Conservation (phyloP, 106 monocot species). For the Posidonia australis region DNA sequence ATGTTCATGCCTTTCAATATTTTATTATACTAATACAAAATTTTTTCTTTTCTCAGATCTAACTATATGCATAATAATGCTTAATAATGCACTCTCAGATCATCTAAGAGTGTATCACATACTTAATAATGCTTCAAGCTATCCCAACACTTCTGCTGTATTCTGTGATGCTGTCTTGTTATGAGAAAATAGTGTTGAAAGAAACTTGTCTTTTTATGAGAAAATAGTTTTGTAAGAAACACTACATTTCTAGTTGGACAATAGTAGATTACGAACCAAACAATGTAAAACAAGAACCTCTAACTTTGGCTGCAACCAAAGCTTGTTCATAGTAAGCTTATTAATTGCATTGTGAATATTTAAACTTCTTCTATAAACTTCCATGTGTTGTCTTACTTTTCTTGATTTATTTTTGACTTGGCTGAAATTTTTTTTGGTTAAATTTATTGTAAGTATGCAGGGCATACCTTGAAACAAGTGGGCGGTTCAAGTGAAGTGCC, state of each 20-base stretch:
- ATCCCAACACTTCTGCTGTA: no score
- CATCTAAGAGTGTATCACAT: neutral
- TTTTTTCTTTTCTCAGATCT: neutral
- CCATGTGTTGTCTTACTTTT: neutral
- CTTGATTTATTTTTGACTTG: neutral
- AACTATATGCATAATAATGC: no score
- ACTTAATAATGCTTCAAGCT: neutral
- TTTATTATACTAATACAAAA: neutral
- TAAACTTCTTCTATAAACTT: neutral
- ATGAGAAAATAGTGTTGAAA: no score
- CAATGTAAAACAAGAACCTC: no score
- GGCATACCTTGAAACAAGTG: constrained; percentile 25
- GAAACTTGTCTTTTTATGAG: no score
- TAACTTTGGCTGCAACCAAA: no score
- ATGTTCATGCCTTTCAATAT: neutral
- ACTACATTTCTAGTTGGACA: no score
- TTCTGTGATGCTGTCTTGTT: no score
- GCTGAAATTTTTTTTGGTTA: neutral
- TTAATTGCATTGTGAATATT: neutral
- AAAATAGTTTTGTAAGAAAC: no score
- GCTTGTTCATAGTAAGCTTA: no score
- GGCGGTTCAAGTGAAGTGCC: constrained; percentile 18
- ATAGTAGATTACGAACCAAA: no score
- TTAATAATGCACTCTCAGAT: no score
- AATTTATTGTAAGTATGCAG: constrained; percentile 46